Evolutionary conservation across 148 eudicot genomes (phyloP).

Genomic region (Amaranthus hypochondriacus): DNA sequence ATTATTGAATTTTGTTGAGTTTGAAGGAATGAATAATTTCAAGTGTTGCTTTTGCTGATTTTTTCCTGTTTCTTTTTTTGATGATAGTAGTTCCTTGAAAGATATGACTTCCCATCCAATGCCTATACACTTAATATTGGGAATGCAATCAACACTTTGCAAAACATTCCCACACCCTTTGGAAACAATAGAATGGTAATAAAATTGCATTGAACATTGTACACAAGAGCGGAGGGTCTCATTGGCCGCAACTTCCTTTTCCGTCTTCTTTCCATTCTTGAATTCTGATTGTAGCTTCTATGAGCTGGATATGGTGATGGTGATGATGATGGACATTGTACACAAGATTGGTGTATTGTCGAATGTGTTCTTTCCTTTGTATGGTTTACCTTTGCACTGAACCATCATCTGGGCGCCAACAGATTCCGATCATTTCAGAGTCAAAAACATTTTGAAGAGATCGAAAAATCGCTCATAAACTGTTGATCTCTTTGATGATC

Average conservation of each 20-base stretch:
- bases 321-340: background rate
- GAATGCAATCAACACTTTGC: constrained; percentile 2
- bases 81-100: background rate
- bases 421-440: constrained; percentile 52
- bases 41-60: background rate
- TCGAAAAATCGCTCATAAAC: constrained; percentile 47
- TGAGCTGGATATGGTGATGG: no score
- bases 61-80: background rate
- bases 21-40: background rate
- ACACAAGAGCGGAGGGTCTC: no score
- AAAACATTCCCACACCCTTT: constrained; percentile 11
- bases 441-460: constrained; percentile 66
- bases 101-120: background rate
- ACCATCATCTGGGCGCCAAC: constrained; percentile 69
- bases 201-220: background rate
- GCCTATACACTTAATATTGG: background rate
- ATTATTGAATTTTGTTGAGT: background rate
- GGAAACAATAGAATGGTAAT: constrained; percentile 17
- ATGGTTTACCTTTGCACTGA: constrained; percentile 28
- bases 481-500: constrained; percentile 38
- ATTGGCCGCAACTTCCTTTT: no score
- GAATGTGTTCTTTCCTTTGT: background rate
- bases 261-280: no score
- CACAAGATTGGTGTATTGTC: background rate
- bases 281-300: no score